These are phyloP conservation scores for Gardenia jasminoides DNA, from an alignment of 257 asterid species.

Conservation along the genomic window DNA sequence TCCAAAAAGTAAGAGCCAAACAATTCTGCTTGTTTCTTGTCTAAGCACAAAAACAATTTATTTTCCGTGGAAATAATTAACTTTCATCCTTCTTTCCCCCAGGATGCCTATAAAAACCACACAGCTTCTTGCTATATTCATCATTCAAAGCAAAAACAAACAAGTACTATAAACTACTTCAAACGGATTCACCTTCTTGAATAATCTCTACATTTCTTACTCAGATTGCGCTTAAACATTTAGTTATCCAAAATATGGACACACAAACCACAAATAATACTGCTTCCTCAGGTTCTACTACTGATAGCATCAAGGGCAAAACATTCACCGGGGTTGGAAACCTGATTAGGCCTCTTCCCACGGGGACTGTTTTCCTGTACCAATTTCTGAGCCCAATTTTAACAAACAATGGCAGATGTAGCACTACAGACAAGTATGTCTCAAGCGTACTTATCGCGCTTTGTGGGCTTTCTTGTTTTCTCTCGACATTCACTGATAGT, in stretches of 20 bases:
- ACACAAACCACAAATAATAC: neutral
- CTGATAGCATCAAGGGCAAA: slow-evolving; percentile 2
- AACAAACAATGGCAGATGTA: slow-evolving; percentile 76
- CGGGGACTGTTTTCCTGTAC: slow-evolving; percentile 62
- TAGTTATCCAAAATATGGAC: neutral
- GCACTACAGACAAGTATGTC: slow-evolving; percentile 47
- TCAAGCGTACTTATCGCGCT: slow-evolving; percentile 38
- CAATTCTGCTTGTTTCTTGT: slow-evolving; percentile 16
- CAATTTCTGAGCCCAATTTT: slow-evolving; percentile 77
- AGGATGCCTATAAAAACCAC: neutral
- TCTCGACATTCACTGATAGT: slow-evolving; percentile 82
- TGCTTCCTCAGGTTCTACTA: neutral
- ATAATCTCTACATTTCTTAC: neutral
- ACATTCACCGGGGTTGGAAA: slow-evolving; percentile 56
- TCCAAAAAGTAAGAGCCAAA: slow-evolving; percentile 22
- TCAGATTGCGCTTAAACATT: neutral
- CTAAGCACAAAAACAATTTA: slow-evolving; percentile 12
- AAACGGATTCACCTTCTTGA: neutral
- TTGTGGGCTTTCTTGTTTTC: slow-evolving; percentile 58
- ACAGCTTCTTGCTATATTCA: neutral
- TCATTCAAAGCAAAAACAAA: neutral
- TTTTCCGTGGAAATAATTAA: slow-evolving; percentile 46
- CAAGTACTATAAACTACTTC: neutral
- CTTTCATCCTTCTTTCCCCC: neutral
- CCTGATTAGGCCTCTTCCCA: slow-evolving; percentile 70